phyloP scores from a whole-genome alignment of 2,329 filamentous ascomycete genomes.

The Fusarium sterilihyphosum region DNA sequence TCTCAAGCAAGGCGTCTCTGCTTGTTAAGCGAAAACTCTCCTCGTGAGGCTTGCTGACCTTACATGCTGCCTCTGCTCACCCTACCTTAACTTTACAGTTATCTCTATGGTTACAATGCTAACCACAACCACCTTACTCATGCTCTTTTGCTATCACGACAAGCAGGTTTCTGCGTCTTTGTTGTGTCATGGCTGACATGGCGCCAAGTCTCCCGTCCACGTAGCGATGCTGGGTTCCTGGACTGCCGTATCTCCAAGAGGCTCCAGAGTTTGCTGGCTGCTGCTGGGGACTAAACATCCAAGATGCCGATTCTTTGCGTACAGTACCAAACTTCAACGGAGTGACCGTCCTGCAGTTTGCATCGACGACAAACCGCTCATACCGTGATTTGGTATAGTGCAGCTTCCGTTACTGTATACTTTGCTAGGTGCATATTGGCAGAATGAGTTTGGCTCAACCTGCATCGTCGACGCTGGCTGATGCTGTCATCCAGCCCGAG shows the following conservation, averaged over 20 bases:
- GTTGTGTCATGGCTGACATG: slow-evolving; percentile 28
- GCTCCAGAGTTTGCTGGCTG: slow-evolving; percentile 28
- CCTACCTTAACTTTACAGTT: slow-evolving; percentile 11
- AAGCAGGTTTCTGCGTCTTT: slow-evolving; percentile 36
- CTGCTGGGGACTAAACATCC: slow-evolving; percentile 13
- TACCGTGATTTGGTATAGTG: slow-evolving; percentile 15
- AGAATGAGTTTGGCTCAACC: slow-evolving; percentile 1
- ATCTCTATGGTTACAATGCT: slow-evolving; percentile 29
- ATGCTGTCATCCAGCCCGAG: slow-evolving; percentile 23
- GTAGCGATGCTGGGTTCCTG: slow-evolving; percentile 32
- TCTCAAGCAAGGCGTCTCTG: slow-evolving; percentile 32
- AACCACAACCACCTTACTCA: slow-evolving; percentile 14
- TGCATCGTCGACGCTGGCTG: slow-evolving; percentile 12
- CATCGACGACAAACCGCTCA: slow-evolving; percentile 33
- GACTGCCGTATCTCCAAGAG: slow-evolving; percentile 13
- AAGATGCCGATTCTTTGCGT: slow-evolving; percentile 21
- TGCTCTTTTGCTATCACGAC: slow-evolving; percentile 16
- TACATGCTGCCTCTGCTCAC: slow-evolving; percentile 6
- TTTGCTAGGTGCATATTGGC: slow-evolving; percentile 25
- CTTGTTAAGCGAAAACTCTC: slow-evolving; percentile 26
- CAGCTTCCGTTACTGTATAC: slow-evolving; percentile 24
- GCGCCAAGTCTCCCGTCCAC: slow-evolving; percentile 29
- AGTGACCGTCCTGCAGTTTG: slow-evolving; percentile 21
- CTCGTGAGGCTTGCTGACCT: slow-evolving; percentile 22
- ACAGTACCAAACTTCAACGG: slow-evolving; percentile 12